Percentiles rank a stretch among this genome's conserved stretches.
phyloP scores from a whole-genome alignment of 805 yeast genomes.

The Myxozyma neotropica region DNA sequence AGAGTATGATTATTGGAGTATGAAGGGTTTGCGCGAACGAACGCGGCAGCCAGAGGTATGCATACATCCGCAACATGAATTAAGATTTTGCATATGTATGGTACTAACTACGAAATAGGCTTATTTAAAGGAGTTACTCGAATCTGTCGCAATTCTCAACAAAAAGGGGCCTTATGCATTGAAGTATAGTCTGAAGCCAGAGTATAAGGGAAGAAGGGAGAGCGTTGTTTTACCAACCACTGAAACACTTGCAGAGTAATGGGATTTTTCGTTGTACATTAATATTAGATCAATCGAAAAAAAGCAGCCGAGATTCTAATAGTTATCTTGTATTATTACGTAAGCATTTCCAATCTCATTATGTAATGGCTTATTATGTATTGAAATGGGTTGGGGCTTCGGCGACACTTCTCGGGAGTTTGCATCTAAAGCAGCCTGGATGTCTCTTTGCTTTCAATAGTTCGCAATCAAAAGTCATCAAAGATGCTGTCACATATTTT shows the following conservation, averaged over 20 bases:
- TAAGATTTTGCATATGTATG: no score
- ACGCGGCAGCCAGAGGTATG: conserved; percentile 85
- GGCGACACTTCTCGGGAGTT: no score
- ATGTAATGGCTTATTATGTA: background rate
- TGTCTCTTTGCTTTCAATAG: background rate
- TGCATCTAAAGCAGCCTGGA: no score
- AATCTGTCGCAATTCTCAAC: conserved; percentile 82
- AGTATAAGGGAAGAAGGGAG: conserved; percentile 59
- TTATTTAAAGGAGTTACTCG: conserved; percentile 86
- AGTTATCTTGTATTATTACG: no score
- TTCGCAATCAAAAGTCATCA: background rate
- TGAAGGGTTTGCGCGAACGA: conserved; percentile 90
- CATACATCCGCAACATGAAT: background rate
- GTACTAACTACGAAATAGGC: no score
- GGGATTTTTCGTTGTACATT: background rate
- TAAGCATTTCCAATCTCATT: no score
- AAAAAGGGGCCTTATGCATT: conserved; percentile 96
- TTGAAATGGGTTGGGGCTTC: background rate
- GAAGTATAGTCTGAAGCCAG: conserved; percentile 86
- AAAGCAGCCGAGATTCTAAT: no score
- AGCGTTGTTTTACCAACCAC: background rate
- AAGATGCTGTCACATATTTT: conserved; percentile 19
- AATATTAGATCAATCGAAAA: background rate
- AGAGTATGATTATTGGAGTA: conserved; percentile 94
- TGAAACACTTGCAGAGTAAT: conserved; percentile 1